A percentile compares a stretch with the other conserved stretches of the same genome.
Conservation (phyloP, 2,329 filamentous ascomycete genomes). For the Fusarium mangiferae region DNA sequence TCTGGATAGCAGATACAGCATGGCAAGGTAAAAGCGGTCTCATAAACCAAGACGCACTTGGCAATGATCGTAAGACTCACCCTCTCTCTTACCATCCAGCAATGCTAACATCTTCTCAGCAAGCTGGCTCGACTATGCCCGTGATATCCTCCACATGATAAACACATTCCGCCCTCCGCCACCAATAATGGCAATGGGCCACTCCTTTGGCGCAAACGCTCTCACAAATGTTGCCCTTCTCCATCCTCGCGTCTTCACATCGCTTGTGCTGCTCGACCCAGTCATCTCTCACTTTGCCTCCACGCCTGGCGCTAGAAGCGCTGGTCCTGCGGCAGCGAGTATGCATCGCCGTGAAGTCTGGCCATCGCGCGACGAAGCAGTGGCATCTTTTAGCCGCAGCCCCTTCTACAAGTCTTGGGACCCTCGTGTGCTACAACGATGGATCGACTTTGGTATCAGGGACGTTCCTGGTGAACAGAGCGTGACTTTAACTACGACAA, state of each 20-base stretch:
- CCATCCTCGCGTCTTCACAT: constrained; percentile 82
- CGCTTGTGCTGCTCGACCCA: constrained; percentile 84
- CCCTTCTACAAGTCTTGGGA: constrained; percentile 87
- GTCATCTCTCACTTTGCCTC: constrained; percentile 69
- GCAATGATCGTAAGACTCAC: constrained; percentile 79
- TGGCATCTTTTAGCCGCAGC: constrained; percentile 70
- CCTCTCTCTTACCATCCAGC: background rate
- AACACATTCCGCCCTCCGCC: constrained; percentile 84
- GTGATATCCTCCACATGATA: constrained; percentile 86
- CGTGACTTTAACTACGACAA: constrained; percentile 82
- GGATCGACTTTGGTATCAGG: constrained; percentile 76
- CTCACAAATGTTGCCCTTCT: constrained; percentile 77
- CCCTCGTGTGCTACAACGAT: constrained; percentile 73
- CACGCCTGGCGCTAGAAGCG: constrained; percentile 48
- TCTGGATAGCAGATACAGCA: constrained; percentile 92
- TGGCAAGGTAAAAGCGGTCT: constrained; percentile 84
- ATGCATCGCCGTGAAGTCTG: constrained; percentile 81
- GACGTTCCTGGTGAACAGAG: constrained; percentile 59
- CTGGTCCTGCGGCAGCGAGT: constrained; percentile 67
- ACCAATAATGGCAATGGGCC: constrained; percentile 85
- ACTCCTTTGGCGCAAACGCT: constrained; percentile 86
- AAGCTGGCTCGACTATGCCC: constrained; percentile 85
- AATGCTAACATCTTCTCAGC: constrained; percentile 25
- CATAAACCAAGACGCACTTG: constrained; percentile 79
- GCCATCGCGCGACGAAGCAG: constrained; percentile 79